Evolutionary conservation across 352 stramenopile species (phyloP), one percentile per base, ranked within the genome.

Genomic region (Globisporangium nagaii): DNA sequence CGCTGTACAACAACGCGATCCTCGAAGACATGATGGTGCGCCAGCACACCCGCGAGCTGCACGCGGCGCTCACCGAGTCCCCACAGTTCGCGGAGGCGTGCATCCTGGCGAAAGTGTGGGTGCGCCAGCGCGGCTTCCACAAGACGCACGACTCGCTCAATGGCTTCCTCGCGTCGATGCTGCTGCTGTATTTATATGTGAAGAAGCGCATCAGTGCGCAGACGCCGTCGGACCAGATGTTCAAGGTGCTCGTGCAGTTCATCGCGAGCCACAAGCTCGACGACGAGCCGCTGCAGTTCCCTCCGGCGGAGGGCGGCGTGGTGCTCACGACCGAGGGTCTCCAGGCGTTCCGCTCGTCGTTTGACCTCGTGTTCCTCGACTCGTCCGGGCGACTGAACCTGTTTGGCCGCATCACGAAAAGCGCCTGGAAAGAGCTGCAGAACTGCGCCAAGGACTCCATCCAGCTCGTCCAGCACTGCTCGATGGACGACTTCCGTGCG

Each of bases 11-110:
- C 66, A 96, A 90, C 53, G 69, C 79, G 5, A 88, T 97, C 19
- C 58, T 97, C n/a, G 89, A 97, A 56, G 89, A 97, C 58, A 92
- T 96, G 83, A 75, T 84, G 66, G 62, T 94, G 37, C 74, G 74
- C 2, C 68, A 84, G 25, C 89, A 96, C 58, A 89, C 90, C 28
- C 63, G 79, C 30, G 79, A 90, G 42, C 77, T 97, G 12, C 86
- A 96, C 56, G 61, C 69, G 1, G 73, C 69, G 28, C 56, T 82
- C 19, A 78, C 77, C 22, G 75, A 86, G 41, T 89, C 75, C 1
- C 66, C 75, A 9, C 69, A 86, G 46, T 86, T 97, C 57, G 75
- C 71, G 0, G 71, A 95, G 27, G 84, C 86, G 0, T 93, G 81
- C 47, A 70, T 94, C 20, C 60, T 97, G 11, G 66, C 75, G 37